Conservation (phyloP, 2,329 filamentous ascomycete genomes). For the Westerdykella sp. region DNA sequence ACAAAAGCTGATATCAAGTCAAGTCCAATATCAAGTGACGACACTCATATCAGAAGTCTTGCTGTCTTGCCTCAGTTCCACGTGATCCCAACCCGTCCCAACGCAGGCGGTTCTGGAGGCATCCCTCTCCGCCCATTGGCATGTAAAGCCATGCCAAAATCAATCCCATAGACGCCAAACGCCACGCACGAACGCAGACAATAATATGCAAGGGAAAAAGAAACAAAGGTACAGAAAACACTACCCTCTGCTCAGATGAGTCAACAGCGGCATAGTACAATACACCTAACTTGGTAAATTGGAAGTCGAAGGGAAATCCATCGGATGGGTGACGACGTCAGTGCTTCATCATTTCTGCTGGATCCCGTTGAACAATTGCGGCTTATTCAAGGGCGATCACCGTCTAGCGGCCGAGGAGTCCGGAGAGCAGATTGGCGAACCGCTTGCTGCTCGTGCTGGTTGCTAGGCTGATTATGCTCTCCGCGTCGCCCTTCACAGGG, state of each 20-base stretch:
- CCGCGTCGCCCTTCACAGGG: conserved; percentile 11
- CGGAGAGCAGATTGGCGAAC: conserved; percentile 29
- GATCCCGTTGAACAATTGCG: not conserved
- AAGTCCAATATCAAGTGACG: no score
- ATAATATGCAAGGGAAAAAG: not conserved
- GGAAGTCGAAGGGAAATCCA: not conserved
- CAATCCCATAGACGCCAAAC: conserved; percentile 1
- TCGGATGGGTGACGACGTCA: not conserved
- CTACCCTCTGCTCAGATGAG: not conserved
- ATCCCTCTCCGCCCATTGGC: no score
- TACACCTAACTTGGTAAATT: not conserved
- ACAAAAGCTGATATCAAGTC: no score
- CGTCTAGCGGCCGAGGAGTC: conserved; percentile 21
- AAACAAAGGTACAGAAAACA: not conserved
- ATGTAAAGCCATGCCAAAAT: no score
- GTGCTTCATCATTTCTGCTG: no score
- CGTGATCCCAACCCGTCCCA: no score
- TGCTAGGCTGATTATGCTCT: conserved; percentile 19
- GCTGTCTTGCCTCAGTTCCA: no score
- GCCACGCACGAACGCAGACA: conserved; percentile 10
- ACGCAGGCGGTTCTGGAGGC: no score
- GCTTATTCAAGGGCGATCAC: not conserved
- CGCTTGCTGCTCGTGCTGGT: conserved; percentile 24
- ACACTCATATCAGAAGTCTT: no score
- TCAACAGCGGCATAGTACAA: not conserved